Base-by-base conservation (phyloP, 345 rosid species). In the Raphanus raphanistrum region DNA sequence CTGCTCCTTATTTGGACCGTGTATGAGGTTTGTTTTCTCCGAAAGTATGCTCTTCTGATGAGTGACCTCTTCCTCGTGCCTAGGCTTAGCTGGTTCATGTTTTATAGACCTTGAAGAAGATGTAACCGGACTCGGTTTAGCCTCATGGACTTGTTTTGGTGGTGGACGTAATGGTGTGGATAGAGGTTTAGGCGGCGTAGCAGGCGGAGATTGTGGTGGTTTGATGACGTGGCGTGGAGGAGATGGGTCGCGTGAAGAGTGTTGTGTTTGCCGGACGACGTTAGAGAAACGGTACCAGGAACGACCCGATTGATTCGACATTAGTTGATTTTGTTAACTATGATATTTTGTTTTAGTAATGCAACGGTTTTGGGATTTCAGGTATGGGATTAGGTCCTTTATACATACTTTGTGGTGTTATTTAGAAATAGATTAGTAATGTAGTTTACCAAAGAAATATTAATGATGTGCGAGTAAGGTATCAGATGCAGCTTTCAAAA, bases 41-140 rank as follows among this genome's bases (percentile, higher is more conserved):
- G 69, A 16, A 4, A 21, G n/a, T 32, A 88, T 84, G 11, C 83
- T 79, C 70, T 87, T 89, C 68, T 85, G 90, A 62, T 82, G 71
- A 61, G 70, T 74, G 15, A 25, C 65, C 63, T 73, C 52, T 45
- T 32, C 35, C n/a, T 84, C 86, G 10, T 71, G 16, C 28, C 6
- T 63, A 63, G 13, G 32, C 21, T 48, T 73, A 29, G 87, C 12
- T 72, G 70, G 36, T 58, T 76, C 43, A 0, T 69, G 79, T 32
- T 41, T 64, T 61, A 16, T 4, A 5, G 70, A 60, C 63, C 64
- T 13, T 12, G 77, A 5, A 5, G 80, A 29, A 5, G 80, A 29
- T 25, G 72, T 15, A 62, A 62, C 33, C 50, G 32, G 62, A 73
- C 26, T 73, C 6, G 11, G 70, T 73, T 33, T 33, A 73, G 63